Percentiles rank a stretch among this genome's conserved stretches.
These are phyloP conservation scores for Sophora flavescens DNA, from an alignment of 306 rosid genomes.

Conservation along the genomic window DNA sequence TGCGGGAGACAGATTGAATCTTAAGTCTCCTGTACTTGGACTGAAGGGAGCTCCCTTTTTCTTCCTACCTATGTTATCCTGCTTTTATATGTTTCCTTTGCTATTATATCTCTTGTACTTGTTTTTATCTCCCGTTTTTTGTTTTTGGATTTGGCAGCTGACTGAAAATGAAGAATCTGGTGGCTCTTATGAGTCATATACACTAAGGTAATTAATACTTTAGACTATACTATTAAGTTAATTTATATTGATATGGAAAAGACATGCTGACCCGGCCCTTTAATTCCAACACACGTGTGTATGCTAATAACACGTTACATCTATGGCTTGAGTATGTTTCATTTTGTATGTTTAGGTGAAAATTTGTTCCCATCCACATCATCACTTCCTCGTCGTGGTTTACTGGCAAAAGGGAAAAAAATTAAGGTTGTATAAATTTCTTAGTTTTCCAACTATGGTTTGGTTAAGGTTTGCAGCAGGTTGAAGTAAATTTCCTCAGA, in stretches of 20 bases:
- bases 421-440: neutral
- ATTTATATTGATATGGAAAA: neutral
- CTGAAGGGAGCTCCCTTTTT: slow-evolving; percentile 99
- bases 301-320: neutral
- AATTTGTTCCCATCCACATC: neutral
- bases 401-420: no score
- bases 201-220: neutral
- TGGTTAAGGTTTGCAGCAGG: neutral
- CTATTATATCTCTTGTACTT: neutral
- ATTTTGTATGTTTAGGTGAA: neutral
- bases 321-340: neutral
- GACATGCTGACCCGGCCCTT: neutral
- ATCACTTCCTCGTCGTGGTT: neutral
- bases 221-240: neutral
- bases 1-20: slow-evolving; percentile 91
- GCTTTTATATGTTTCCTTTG: neutral
- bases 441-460: neutral
- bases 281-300: neutral
- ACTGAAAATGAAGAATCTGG: neutral
- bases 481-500: neutral
- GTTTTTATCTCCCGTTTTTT: neutral
- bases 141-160: neutral
- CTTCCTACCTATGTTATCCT: neutral
- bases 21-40: slow-evolving; percentile 85
- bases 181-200: neutral